phyloP scores from a whole-genome alignment of 108 stramenopile genomes.

The Pinguiococcus pyrenoidosus region DNA sequence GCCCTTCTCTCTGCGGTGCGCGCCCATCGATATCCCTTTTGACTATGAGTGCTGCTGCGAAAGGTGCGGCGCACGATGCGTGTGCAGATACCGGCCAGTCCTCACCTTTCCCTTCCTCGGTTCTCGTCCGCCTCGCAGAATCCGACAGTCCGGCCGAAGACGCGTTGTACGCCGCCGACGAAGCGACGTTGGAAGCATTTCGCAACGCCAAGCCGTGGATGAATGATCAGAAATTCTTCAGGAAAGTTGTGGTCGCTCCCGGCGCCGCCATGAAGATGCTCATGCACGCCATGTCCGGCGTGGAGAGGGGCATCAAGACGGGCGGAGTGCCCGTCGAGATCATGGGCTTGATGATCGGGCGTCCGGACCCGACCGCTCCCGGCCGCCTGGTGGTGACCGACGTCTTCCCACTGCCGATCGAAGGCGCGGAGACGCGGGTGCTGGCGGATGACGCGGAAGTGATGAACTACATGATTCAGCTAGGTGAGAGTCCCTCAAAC shows the following conservation, averaged over 20 bases:
- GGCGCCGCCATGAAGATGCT: conserved; percentile 45
- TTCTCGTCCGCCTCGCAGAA: too few relatives aligned
- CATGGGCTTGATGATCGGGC: conserved; percentile 70
- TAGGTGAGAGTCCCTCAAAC: conserved; percentile 76
- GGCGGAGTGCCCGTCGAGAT: conserved; percentile 70
- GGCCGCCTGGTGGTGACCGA: conserved; percentile 68
- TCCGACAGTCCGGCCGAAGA: too few relatives aligned
- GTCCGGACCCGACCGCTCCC: conserved; percentile 15
- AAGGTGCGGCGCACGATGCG: too few relatives aligned
- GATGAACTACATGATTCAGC: conserved; percentile 90
- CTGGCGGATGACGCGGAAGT: conserved; percentile 84
- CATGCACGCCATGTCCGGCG: conserved; percentile 87
- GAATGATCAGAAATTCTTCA: conserved; percentile 39
- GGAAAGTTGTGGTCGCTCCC: conserved; percentile 37
- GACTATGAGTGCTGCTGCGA: too few relatives aligned
- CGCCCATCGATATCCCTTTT: too few relatives aligned
- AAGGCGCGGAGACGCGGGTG: conserved; percentile 36
- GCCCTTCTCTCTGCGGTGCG: too few relatives aligned
- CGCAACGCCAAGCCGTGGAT: conserved; percentile 20
- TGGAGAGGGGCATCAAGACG: conserved; percentile 80
- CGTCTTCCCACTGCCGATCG: conserved; percentile 90
- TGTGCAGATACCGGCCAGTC: too few relatives aligned
- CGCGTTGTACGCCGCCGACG: conserved; percentile 1
- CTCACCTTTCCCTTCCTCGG: too few relatives aligned
- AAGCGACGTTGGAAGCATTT: background rate